Evolutionary conservation across 2,329 filamentous ascomycete species (phyloP).

Genomic region (Fusarium mangiferae): DNA sequence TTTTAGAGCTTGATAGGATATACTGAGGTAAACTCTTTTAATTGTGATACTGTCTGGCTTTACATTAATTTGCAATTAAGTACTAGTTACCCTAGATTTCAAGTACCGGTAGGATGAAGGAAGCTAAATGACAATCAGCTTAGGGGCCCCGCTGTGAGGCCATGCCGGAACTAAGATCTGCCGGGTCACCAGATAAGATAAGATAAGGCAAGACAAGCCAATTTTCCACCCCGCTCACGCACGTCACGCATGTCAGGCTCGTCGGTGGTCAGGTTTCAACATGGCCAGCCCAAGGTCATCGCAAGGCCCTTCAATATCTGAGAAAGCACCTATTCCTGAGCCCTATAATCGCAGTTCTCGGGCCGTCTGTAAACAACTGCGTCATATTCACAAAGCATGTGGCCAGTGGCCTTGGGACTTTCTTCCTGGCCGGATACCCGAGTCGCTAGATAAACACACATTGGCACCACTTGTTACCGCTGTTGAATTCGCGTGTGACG

Average conservation of each 20-base stretch:
- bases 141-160: background rate
- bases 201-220: background rate
- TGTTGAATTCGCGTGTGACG: background rate
- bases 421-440: background rate
- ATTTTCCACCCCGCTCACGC: background rate
- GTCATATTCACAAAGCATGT: background rate
- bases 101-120: too few relatives aligned
- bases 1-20: too few relatives aligned
- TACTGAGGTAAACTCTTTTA: too few relatives aligned
- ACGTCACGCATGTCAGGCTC: background rate
- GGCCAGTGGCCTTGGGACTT: constrained; percentile 3
- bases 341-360: background rate
- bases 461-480: background rate
- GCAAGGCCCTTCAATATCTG: background rate
- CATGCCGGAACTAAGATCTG: background rate
- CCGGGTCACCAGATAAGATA: background rate
- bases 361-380: background rate
- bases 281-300: background rate
- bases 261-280: background rate
- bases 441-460: background rate
- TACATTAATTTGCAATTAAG: too few relatives aligned
- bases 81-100: background rate
- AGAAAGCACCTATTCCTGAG: background rate
- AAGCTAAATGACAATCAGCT: too few relatives aligned
- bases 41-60: too few relatives aligned